Evolutionary conservation across 495 filamentous ascomycete species (phyloP).

Genomic region (Lasiosphaeria ovina): DNA sequence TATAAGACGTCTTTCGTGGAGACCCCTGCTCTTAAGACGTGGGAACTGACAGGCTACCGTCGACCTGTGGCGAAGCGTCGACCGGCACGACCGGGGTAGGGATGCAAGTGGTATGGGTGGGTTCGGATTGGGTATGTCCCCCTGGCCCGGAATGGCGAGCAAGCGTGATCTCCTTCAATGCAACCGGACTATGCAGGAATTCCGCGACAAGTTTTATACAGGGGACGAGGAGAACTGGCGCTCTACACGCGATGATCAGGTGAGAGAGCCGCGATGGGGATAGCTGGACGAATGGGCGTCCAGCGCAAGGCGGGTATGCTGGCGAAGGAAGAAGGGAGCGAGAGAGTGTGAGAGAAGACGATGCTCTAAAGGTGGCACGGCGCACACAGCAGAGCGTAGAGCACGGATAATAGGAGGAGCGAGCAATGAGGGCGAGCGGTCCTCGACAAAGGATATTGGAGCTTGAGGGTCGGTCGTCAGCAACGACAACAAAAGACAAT

Average conservation of each 20-base stretch:
- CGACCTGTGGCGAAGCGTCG: conserved; percentile 23
- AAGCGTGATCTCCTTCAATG: conserved; percentile 43
- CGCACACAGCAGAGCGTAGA: neutral
- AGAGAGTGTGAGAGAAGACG: neutral
- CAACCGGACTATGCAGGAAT: conserved; percentile 33
- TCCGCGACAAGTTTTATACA: conserved; percentile 26
- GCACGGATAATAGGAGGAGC: conserved; percentile 1
- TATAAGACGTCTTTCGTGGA: conserved; percentile 29
- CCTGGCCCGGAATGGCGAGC: conserved; percentile 35
- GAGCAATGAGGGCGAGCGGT: neutral
- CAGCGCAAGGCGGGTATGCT: conserved; percentile 11
- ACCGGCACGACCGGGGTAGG: conserved; percentile 6
- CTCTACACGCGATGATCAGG: conserved; percentile 9
- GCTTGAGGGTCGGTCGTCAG: conserved; percentile 11
- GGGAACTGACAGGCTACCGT: conserved; percentile 23
- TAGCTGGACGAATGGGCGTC: conserved; percentile 12
- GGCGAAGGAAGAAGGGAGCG: conserved; percentile 8
- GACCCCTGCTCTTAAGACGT: conserved; percentile 15
- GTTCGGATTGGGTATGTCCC: conserved; percentile 34
- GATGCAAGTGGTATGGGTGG: conserved; percentile 22
- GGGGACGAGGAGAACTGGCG: conserved; percentile 16
- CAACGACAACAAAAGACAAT: conserved; percentile 12
- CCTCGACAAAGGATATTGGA: conserved; percentile 11
- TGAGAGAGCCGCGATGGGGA: conserved; percentile 2
- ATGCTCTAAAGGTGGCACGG: neutral